Conservation (phyloP, 495 filamentous ascomycete species). For the Podospora tetraspora region DNA sequence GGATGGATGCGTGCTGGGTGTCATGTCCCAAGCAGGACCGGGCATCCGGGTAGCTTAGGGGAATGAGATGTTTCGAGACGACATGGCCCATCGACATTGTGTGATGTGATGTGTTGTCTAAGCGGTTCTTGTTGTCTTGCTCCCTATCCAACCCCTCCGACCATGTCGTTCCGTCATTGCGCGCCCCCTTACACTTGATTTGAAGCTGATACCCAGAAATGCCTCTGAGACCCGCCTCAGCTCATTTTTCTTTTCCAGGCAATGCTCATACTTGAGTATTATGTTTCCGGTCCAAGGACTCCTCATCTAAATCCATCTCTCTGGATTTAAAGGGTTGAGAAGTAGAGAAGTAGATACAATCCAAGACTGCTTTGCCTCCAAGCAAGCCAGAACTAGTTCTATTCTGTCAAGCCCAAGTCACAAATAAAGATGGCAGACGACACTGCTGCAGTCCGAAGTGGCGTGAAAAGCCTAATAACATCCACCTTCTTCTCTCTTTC, state of each 20-base stretch:
- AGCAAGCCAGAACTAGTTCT: too few species aligned
- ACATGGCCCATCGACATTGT: not conserved
- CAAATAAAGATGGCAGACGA: too few species aligned
- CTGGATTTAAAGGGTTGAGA: too few species aligned
- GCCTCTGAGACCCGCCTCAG: not conserved
- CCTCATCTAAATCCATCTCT: too few species aligned
- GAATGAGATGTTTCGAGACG: slow-evolving; percentile 5
- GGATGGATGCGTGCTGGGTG: not conserved
- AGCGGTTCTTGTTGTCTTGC: not conserved
- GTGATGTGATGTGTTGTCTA: not conserved
- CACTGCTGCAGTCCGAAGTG: too few species aligned
- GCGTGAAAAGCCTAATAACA: too few species aligned
- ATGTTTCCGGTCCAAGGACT: not conserved
- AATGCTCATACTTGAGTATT: too few species aligned
- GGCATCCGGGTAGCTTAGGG: slow-evolving; percentile 5
- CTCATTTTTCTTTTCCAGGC: not conserved
- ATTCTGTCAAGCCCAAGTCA: too few species aligned
- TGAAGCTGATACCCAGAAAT: not conserved
- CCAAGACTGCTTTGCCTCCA: too few species aligned
- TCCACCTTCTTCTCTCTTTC: too few species aligned
- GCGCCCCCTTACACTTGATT: not conserved
- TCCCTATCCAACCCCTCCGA: not conserved
- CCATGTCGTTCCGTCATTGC: not conserved
- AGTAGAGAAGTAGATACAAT: too few species aligned
- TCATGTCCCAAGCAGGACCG: not conserved